Evolutionary conservation across 2,329 filamentous ascomycete genomes (phyloP), one percentile per base, ranked within the genome.

Genomic region (Ophiocordyceps camponoti-floridani): DNA sequence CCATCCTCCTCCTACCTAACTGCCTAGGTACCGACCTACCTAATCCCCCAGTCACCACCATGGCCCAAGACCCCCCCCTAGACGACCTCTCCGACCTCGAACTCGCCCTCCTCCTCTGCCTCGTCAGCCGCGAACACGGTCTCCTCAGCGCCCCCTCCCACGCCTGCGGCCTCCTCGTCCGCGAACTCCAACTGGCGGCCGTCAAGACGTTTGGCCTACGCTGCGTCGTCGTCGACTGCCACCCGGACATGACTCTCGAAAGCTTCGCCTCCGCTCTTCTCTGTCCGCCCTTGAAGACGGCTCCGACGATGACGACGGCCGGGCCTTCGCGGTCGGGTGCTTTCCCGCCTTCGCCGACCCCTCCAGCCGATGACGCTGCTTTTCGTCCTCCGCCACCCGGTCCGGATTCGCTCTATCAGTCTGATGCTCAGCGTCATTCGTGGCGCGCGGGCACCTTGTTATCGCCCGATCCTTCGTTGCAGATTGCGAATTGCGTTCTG

Each of bases 51-150:
- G 14, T 4, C 33, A 33, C 4, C 19, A 55, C 48, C 55, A 83
- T 82, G 79, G 76, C 73, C 60, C 67, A 75, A 64, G 68, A 87
- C 49, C 66, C 74, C 50, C 82, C 81, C 60, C 74, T 93, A 53
- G 82, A 88, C 56, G 73, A 77, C 52, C 70, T 96, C 50, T 84
- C 81, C 55, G 88, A 95, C 64, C 71, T 95, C 38, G 88, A 95
- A 63, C 75, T 96, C 47, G 91, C 89, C 23, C 66, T 83, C 13
- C 71, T 96, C 38, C 74, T 95, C 43, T 88, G 82, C 57, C 73
- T 96, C 44, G 72, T 87, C 49, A 78, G 80, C 47, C 74, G 80
- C 51, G 84, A 94, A 60, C 88, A 96, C 61, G 94, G 86, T 64
- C 78, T 96, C 53, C 77, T 96, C 56, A 82, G 86, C 61, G 83